Percentiles rank a stretch among this genome's conserved stretches.
phyloP scores from a whole-genome alignment of 352 stramenopile species.

The Hyaloperonospora brassicae region DNA sequence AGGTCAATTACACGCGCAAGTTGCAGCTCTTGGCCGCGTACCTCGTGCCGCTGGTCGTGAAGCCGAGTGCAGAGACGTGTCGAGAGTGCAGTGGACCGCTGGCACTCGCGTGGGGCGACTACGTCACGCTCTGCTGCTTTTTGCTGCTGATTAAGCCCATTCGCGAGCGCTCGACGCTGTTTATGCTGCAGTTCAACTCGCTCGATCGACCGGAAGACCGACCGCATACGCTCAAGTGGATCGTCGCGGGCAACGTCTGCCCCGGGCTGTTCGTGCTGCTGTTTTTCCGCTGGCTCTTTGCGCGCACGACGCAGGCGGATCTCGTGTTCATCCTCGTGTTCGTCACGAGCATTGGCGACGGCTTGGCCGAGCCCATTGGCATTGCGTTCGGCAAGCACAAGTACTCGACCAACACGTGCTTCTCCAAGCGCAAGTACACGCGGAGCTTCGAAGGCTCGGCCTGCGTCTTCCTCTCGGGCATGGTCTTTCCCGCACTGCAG shows the following conservation, averaged over 20 bases:
- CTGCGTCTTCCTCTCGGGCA: conserved; percentile 72
- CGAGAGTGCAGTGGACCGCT: conserved; percentile 41
- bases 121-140: conserved; percentile 75
- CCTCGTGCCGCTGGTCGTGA: conserved; percentile 69
- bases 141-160: conserved; percentile 80
- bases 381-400: conserved; percentile 80
- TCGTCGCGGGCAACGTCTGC: conserved; percentile 74
- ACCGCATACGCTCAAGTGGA: conserved; percentile 71
- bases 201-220: conserved; percentile 76
- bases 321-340: conserved; percentile 81
- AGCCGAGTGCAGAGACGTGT: conserved; percentile 43
- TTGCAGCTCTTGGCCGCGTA: conserved; percentile 74
- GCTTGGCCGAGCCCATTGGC: conserved; percentile 64
- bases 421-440: conserved; percentile 75
- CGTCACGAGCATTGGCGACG: conserved; percentile 75
- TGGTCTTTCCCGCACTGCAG: conserved; percentile 79
- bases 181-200: conserved; percentile 87
- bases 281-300: conserved; percentile 83
- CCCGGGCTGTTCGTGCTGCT: conserved; percentile 76
- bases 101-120: conserved; percentile 72
- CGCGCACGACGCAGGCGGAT: conserved; percentile 59
- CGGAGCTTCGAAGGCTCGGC: conserved; percentile 68
- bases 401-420: conserved; percentile 73
- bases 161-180: conserved; percentile 67
- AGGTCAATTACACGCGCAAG: conserved; percentile 85